Conservation (phyloP, 345 rosid genomes). For the Syzygium aqueum region DNA sequence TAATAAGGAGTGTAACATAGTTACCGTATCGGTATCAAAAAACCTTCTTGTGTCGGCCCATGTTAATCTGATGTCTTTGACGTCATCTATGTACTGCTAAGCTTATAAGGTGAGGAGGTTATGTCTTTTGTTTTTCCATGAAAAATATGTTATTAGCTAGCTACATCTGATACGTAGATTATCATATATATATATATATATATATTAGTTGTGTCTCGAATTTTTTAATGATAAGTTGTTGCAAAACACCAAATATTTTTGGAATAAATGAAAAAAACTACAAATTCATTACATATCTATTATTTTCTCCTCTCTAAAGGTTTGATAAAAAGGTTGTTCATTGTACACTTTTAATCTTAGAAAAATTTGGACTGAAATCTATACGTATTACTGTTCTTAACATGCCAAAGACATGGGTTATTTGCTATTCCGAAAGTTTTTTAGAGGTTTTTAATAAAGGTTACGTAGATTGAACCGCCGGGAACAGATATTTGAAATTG, state of each 20-base stretch:
- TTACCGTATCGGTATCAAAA: background rate
- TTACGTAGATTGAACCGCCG: background rate
- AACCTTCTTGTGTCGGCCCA: background rate
- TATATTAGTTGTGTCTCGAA: background rate
- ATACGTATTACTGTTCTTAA: background rate
- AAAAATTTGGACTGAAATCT: background rate
- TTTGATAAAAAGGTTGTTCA: background rate
- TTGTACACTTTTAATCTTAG: background rate
- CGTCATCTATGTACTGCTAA: background rate
- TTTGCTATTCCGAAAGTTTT: background rate
- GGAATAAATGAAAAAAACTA: background rate
- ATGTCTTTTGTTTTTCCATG: background rate
- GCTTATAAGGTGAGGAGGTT: background rate
- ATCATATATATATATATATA: background rate
- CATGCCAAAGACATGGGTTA: background rate
- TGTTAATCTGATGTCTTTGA: background rate
- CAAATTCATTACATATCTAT: background rate
- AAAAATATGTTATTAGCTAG: background rate
- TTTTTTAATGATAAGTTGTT: background rate
- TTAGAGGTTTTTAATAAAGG: background rate
- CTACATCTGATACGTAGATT: background rate
- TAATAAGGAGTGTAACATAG: background rate
- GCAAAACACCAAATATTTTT: background rate
- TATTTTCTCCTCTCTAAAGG: background rate
- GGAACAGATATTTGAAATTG: background rate